Evolutionary conservation across 345 rosid genomes (phyloP).

Genomic region (Crucihimalaya himalaica): DNA sequence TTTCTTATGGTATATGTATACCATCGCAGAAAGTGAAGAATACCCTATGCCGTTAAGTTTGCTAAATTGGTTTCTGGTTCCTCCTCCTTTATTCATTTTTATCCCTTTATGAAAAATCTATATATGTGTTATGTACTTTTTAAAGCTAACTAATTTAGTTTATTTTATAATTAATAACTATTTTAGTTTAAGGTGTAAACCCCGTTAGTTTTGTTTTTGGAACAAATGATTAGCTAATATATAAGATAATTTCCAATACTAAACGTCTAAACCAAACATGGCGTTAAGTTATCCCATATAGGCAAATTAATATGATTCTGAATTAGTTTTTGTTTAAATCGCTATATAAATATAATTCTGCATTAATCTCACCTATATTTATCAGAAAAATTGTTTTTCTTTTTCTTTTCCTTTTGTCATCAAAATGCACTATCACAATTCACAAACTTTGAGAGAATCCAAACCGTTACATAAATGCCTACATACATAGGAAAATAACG

Average conservation of each 20-base stretch:
- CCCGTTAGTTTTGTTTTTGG: neutral
- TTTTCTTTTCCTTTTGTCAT: neutral
- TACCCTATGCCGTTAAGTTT: neutral
- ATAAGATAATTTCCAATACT: neutral
- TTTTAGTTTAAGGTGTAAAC: conserved; percentile 2
- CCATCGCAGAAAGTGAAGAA: neutral
- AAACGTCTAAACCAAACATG: neutral
- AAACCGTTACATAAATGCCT: neutral
- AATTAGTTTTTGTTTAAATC: neutral
- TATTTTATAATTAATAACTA: neutral
- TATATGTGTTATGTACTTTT: neutral
- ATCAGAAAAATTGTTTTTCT: no score
- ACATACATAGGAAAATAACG: neutral
- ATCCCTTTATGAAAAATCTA: conserved; percentile 10
- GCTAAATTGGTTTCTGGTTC: conserved; percentile 20
- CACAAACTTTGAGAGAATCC: neutral
- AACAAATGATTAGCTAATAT: conserved; percentile 9
- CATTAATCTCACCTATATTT: no score
- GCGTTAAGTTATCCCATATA: neutral
- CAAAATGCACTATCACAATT: neutral
- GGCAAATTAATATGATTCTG: neutral
- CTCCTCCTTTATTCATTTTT: conserved; percentile 17
- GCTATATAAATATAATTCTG: no score
- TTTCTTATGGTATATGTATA: conserved; percentile 17
- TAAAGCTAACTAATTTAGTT: neutral